Evolutionary conservation across 352 stramenopile genomes (phyloP), one percentile per base, ranked within the genome.

Genomic region (Phytophthora hibernalis): DNA sequence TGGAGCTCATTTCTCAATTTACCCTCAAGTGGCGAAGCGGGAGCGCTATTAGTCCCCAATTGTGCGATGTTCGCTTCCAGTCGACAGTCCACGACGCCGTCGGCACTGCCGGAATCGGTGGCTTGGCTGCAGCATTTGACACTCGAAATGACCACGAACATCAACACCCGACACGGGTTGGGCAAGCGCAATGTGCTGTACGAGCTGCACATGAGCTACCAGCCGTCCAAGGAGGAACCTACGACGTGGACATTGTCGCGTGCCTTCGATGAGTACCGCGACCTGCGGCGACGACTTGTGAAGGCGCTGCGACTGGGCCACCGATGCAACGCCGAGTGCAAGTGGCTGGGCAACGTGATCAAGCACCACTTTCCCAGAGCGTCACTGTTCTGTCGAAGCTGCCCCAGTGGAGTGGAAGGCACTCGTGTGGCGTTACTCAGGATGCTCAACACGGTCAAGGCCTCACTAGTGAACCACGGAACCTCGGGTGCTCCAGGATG

Each of bases 291-390:
- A 30, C 59, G 67, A 11, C 61, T 90, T 3, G 51, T 86, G 3
- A 74, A 74, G 42, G 66, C 57, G n/a, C 65, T 90, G 38, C 50
- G 69, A 24, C 56, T 77, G 5, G 83, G 83, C 18, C 83, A 91
- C 52, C 60, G 68, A 33, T 91, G 80, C 65, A 76, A 64, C 26
- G 74, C 80, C 45, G 79, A 90, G 56, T 91, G 83, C 71, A 74
- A 72, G 49, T 90, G 72, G 75, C 49, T 91, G 24, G 80, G 83
- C 60, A 76, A 70, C 37, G 80, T 87, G 42, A 56, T 89, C 40
- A 80, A 80, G 42, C 70, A 74, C 30, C 76, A 84, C 54, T 91
- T 91, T 31, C 83, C 83, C 10, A 74, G 70, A 49, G 50, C 55
- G 22, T 76, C 63, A 18, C 56, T 82, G 3, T 79, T 84, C 62